Conservation (phyloP, 345 rosid species). For the Murraya koenigii region DNA sequence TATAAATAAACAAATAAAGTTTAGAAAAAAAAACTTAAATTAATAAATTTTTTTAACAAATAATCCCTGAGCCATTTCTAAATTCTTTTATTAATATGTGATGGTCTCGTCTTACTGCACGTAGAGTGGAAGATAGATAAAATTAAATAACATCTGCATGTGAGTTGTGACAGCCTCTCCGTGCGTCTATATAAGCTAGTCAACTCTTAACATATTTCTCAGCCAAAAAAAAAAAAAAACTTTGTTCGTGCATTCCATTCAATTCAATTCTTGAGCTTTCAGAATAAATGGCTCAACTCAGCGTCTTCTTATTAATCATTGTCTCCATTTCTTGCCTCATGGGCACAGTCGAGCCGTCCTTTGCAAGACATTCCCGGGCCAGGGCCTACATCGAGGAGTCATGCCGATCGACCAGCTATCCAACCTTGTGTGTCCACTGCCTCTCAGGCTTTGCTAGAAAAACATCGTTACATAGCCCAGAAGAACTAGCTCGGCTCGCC, state of each 20-base stretch:
- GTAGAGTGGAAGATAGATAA: not conserved
- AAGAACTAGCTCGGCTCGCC: constrained; percentile 61
- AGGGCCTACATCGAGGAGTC: constrained; percentile 39
- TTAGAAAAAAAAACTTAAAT: too few species aligned
- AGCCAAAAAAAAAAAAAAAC: not conserved
- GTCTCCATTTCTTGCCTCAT: constrained; percentile 9
- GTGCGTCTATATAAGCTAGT: constrained; percentile 2
- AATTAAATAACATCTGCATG: not conserved
- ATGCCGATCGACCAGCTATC: constrained; percentile 62
- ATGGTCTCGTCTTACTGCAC: too few species aligned
- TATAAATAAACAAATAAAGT: too few species aligned
- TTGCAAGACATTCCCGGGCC: constrained; percentile 2
- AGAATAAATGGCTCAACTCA: constrained; percentile 26
- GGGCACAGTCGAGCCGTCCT: constrained; percentile 18
- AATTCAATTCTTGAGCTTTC: not conserved
- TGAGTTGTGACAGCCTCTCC: constrained; percentile 8
- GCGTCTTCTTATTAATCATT: constrained; percentile 10
- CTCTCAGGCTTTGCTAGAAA: constrained; percentile 43
- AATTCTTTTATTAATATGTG: too few species aligned
- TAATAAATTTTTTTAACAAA: too few species aligned
- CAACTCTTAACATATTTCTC: not conserved
- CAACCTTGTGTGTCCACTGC: constrained; percentile 45
- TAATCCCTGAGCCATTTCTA: too few species aligned
- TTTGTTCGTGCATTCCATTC: not conserved
- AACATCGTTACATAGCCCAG: constrained; percentile 36